Conservation (phyloP, 2,329 filamentous ascomycete species). For the Xylaria sp. region DNA sequence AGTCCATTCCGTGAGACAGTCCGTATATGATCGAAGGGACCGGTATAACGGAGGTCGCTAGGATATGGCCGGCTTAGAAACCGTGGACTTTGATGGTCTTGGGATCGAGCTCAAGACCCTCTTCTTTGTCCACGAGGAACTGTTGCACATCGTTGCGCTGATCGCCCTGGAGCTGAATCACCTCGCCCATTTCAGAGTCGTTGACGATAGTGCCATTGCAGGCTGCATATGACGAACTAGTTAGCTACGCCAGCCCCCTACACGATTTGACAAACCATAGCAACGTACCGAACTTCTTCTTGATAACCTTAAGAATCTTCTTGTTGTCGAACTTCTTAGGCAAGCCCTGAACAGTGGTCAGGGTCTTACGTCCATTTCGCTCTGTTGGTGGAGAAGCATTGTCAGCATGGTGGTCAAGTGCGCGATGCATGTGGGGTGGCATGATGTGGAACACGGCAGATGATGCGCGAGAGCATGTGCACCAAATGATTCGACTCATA, state of each 20-base stretch:
- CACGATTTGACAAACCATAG: not conserved
- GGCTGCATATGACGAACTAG: slow-evolving; percentile 62
- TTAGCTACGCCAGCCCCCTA: slow-evolving; percentile 10
- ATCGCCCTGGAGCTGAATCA: slow-evolving; percentile 99
- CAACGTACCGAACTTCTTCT: slow-evolving; percentile 90
- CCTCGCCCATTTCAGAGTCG: slow-evolving; percentile 97
- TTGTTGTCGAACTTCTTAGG: slow-evolving; percentile 99
- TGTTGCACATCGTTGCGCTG: slow-evolving; percentile 99
- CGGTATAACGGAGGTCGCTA: slow-evolving; percentile 42
- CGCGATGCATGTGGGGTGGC: slow-evolving; percentile 26
- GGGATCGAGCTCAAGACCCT: slow-evolving; percentile 90
- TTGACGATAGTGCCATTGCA: slow-evolving; percentile 99
- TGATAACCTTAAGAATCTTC: slow-evolving; percentile 99
- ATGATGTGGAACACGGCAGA: slow-evolving; percentile 19
- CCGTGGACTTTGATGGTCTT: slow-evolving; percentile 94
- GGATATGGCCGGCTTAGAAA: slow-evolving; percentile 64
- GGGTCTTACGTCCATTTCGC: slow-evolving; percentile 99
- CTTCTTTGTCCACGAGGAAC: slow-evolving; percentile 95
- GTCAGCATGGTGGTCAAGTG: slow-evolving; percentile 52
- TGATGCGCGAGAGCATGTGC: slow-evolving; percentile 20
- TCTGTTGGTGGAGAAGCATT: slow-evolving; percentile 66
- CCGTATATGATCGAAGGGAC: slow-evolving; percentile 39
- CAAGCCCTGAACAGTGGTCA: slow-evolving; percentile 99
- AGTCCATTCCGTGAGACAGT: slow-evolving; percentile 41
- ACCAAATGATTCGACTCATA: not conserved